Evolutionary conservation across 345 rosid genomes (phyloP).

Genomic region (Geranium rotundifolium): DNA sequence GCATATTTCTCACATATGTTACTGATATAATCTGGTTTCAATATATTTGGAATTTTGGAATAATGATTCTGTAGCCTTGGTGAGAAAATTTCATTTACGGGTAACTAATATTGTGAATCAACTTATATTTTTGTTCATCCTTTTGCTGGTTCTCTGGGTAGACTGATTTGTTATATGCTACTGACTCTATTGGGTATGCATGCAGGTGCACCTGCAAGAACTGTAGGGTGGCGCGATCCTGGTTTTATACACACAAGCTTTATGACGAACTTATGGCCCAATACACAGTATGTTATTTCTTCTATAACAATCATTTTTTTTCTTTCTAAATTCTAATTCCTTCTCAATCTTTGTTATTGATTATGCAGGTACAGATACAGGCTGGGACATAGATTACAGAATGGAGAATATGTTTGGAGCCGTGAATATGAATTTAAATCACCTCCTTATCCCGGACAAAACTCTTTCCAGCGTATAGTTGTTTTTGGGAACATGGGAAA

Average conservation of each 20-base stretch:
- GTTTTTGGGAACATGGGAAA: conserved; percentile 69
- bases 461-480: conserved; percentile 66
- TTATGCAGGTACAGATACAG: conserved; percentile 22
- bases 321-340: not conserved
- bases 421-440: conserved; percentile 42
- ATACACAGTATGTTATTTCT: conserved; percentile 4
- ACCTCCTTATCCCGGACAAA: conserved; percentile 87
- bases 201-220: conserved; percentile 17
- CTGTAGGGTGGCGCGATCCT: conserved; percentile 44
- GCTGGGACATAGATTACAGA: conserved; percentile 22
- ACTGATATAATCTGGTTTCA: not conserved
- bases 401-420: conserved; percentile 17
- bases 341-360: not conserved
- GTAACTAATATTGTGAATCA: no score
- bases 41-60: no score
- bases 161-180: not conserved
- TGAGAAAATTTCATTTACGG: no score
- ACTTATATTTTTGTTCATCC: no score
- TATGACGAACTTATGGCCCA: conserved; percentile 38
- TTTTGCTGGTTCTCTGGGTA: conserved; percentile 24
- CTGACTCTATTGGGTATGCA: not conserved
- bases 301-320: conserved; percentile 12
- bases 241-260: conserved; percentile 41
- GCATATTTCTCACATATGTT: not conserved
- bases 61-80: no score